These are phyloP conservation scores for Cutaneotrichosporon curvatum DNA, from an alignment of 1,284 basidiomycete genomes.

Conservation along the genomic window DNA sequence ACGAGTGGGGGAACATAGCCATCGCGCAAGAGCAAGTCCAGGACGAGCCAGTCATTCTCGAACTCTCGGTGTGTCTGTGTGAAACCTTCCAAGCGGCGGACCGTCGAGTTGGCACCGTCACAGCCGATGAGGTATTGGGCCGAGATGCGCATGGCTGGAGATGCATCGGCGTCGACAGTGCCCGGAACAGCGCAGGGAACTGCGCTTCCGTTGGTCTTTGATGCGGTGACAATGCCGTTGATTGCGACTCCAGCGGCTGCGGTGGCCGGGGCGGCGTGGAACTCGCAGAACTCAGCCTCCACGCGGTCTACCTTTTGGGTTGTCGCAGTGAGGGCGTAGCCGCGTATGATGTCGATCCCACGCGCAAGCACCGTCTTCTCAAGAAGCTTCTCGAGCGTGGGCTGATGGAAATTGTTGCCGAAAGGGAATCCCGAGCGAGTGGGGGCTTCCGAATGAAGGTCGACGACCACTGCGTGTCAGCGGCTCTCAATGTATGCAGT, in stretches of 20 bases:
- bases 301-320: slow-evolving; percentile 2
- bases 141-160: neutral
- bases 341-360: slow-evolving; percentile 3
- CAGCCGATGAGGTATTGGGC: slow-evolving; percentile 18
- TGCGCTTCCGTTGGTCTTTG: neutral
- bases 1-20: slow-evolving; percentile 7
- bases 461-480: slow-evolving; percentile 6
- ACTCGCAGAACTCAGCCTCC: slow-evolving; percentile 1
- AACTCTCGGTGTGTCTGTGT: slow-evolving; percentile 12
- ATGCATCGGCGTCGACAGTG: neutral
- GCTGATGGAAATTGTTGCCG: slow-evolving; percentile 16
- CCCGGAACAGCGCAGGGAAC: neutral
- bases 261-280: neutral
- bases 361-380: slow-evolving; percentile 5
- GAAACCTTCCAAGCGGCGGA: slow-evolving; percentile 13
- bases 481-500: too few species aligned
- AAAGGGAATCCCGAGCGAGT: slow-evolving; percentile 17
- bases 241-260: neutral
- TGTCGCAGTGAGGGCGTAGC: slow-evolving; percentile 1
- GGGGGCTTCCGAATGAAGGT: slow-evolving; percentile 10
- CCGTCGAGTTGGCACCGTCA: slow-evolving; percentile 22
- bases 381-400: slow-evolving; percentile 11
- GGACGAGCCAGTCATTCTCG: slow-evolving; percentile 23
- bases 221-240: slow-evolving; percentile 1
- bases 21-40: slow-evolving; percentile 13